Conservation (phyloP, 1,139 yeast genomes). For the Scheffersomyces quercinus region DNA sequence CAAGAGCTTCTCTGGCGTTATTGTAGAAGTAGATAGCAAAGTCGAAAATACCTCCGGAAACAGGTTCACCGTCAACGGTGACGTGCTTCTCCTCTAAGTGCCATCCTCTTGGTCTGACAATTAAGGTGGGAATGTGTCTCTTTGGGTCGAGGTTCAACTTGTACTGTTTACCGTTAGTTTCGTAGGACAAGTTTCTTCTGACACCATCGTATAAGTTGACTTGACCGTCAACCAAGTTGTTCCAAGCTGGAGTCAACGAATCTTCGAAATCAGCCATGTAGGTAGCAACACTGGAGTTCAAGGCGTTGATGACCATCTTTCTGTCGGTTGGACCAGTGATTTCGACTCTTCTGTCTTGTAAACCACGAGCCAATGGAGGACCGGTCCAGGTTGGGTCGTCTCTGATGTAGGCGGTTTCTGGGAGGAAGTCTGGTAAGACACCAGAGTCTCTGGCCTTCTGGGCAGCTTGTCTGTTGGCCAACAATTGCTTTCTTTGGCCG, state of each 20-base stretch:
- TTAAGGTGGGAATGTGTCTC: slow-evolving; percentile 69
- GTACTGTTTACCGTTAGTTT: slow-evolving; percentile 61
- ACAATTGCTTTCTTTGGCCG: slow-evolving; percentile 57
- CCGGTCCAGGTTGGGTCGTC: slow-evolving; percentile 80
- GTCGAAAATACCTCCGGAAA: slow-evolving; percentile 73
- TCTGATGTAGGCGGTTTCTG: slow-evolving; percentile 70
- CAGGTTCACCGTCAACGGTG: slow-evolving; percentile 71
- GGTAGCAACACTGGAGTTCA: slow-evolving; percentile 84
- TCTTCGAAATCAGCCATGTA: slow-evolving; percentile 97
- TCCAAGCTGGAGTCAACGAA: slow-evolving; percentile 95
- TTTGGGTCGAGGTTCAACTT: slow-evolving; percentile 54
- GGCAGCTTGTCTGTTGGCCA: slow-evolving; percentile 58
- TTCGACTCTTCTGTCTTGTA: slow-evolving; percentile 77
- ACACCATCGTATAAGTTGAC: slow-evolving; percentile 88
- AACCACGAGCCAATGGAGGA: slow-evolving; percentile 73
- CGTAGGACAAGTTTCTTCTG: slow-evolving; percentile 61
- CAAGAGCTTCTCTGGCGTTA: slow-evolving; percentile 22
- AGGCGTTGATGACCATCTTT: slow-evolving; percentile 91
- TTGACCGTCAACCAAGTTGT: slow-evolving; percentile 83
- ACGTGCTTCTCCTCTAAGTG: slow-evolving; percentile 76
- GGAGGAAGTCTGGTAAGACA: slow-evolving; percentile 68
- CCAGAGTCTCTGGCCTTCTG: slow-evolving; percentile 69
- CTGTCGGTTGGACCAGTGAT: slow-evolving; percentile 90
- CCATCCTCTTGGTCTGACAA: slow-evolving; percentile 89
- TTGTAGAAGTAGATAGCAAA: slow-evolving; percentile 66